Evolutionary conservation across 2,329 filamentous ascomycete species (phyloP).

Genomic region (Phialocephala sp.): DNA sequence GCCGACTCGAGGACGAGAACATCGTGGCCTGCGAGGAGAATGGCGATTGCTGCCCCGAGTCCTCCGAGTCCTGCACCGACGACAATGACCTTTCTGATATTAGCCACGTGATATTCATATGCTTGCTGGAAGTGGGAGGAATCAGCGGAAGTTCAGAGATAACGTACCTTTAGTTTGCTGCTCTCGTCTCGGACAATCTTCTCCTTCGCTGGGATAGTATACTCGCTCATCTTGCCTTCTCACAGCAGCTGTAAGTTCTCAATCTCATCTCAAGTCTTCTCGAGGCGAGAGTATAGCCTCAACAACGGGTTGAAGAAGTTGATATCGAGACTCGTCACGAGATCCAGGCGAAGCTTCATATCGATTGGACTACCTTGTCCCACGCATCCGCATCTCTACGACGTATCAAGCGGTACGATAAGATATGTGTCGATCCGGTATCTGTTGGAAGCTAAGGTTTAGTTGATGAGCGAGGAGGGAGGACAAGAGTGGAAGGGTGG

Average conservation of each 20-base stretch:
- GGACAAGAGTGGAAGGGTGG: constrained; percentile 4
- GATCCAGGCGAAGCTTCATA: not conserved
- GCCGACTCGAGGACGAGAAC: constrained; percentile 51
- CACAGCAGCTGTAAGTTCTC: not conserved
- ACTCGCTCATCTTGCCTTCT: constrained; percentile 9
- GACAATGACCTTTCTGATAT: constrained; percentile 47
- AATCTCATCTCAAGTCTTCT: not conserved
- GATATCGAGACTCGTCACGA: not conserved
- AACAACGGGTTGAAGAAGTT: not conserved
- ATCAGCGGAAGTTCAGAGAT: not conserved
- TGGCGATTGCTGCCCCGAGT: constrained; percentile 47
- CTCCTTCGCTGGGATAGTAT: constrained; percentile 23
- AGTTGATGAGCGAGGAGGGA: not conserved
- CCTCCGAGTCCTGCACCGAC: constrained; percentile 63
- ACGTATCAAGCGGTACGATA: not conserved
- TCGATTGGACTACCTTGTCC: not conserved
- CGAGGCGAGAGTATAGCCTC: not conserved
- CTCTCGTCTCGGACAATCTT: constrained; percentile 28
- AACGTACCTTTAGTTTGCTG: constrained; percentile 31
- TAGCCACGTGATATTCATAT: constrained; percentile 2
- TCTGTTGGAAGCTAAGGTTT: not conserved
- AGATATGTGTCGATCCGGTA: not conserved
- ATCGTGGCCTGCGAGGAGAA: constrained; percentile 42
- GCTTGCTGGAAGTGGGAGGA: not conserved
- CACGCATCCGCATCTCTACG: not conserved